Base-by-base conservation (phyloP, 1,139 yeast genomes). In the Casaregolazyma suthepensis region DNA sequence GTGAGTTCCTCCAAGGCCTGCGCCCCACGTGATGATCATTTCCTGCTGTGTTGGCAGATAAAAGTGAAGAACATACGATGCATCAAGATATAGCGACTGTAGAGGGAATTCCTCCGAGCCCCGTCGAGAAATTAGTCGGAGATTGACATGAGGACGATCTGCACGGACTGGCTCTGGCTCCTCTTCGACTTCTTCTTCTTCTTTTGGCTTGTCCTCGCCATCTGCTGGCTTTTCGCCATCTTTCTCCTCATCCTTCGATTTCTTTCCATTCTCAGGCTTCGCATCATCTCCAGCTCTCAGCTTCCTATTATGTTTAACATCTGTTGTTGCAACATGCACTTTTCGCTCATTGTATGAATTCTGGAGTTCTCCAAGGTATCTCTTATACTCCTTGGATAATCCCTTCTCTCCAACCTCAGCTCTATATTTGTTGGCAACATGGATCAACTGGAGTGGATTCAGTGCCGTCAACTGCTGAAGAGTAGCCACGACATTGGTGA, bases 381-480 rank as follows among this genome's bases (percentile, higher is more conserved):
- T 59, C 49, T 67, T 67, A 59, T 71, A 71, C 40, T 68, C 71
- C 58, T 70, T 71, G 18, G 71, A 66, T 23, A 74, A 62, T 20
- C 69, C 70, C 19, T 74, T 72, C 67, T 93, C 99, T 23, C 85
- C 82, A 5, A 90, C 82, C 66, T 93, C 99, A 61, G 90, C 87
- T 52, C 87, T 81, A 70, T 93, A 93, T 62, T 83, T 80, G 60
- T 87, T 86, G 44, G 85, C 78, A 1, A 83, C 81, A 63, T 86
- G 86, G 57, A 83, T 71, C 53, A 93, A 66, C 64, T 91, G 97
- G 46, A 73, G 74, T 43, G 89, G 84, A 56, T 86, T 85, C 53
- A 93, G 72, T 10, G 75, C 74, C 46, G 68, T 69, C 19, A 75
- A 65, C 56, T 74, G 76, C 54, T 71, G 75, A 38, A 75, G 61